These are phyloP conservation scores for Amanita rimosa DNA, from an alignment of 768 basidiomycete genomes.

Conservation along the genomic window DNA sequence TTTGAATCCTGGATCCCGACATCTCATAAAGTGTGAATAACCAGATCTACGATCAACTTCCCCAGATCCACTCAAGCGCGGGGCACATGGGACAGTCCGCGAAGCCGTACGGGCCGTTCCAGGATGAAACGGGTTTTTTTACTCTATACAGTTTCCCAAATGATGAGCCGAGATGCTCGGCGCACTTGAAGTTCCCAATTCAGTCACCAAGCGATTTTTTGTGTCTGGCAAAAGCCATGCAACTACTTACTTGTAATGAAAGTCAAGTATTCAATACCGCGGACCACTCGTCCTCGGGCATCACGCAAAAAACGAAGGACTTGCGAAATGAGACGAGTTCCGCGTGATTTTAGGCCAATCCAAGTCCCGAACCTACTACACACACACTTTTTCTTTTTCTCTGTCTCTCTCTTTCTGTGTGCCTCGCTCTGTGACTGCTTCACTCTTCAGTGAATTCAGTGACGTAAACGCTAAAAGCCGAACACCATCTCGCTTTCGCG, in stretches of 20 bases:
- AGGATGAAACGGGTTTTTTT: no score
- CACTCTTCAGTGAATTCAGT: neutral
- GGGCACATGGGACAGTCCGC: neutral
- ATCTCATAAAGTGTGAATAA: neutral
- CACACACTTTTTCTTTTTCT: no score
- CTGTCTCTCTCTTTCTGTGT: no score
- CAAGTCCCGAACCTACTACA: no score
- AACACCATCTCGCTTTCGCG: neutral
- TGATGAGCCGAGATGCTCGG: neutral
- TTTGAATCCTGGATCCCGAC: neutral
- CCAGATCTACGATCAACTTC: neutral
- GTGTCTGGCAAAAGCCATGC: neutral
- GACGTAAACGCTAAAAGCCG: neutral
- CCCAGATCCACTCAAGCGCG: neutral
- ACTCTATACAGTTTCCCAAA: no score
- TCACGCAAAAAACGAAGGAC: neutral
- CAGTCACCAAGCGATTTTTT: neutral
- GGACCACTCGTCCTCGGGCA: neutral
- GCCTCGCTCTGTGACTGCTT: no score
- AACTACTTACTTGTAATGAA: no score
- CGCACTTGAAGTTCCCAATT: neutral
- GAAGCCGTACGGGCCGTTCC: no score
- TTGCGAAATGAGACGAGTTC: neutral
- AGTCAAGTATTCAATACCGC: neutral
- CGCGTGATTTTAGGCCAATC: neutral